phyloP scores from a whole-genome alignment of 2,329 filamentous ascomycete species.

The Neocucurbitaria cava region DNA sequence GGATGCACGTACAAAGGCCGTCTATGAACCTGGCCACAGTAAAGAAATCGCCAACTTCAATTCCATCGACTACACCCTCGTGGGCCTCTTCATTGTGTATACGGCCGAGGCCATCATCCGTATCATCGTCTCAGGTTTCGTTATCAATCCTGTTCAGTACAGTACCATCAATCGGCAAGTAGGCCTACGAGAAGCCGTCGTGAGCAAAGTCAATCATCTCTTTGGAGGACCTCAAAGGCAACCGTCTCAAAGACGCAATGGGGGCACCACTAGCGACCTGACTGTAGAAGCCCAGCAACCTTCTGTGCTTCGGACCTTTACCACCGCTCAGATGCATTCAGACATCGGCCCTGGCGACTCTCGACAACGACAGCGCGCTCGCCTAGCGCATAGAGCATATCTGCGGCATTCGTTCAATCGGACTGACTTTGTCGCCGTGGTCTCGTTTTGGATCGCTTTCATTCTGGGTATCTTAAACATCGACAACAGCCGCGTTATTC shows the following conservation, averaged over 20 bases:
- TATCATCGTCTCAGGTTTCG: slow-evolving; percentile 89
- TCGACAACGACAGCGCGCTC: slow-evolving; percentile 79
- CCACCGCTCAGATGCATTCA: slow-evolving; percentile 68
- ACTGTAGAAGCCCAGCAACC: slow-evolving; percentile 55
- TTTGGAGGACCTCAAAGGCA: slow-evolving; percentile 80
- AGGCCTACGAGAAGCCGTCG: slow-evolving; percentile 75
- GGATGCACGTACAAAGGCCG: slow-evolving; percentile 77
- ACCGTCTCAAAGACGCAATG: slow-evolving; percentile 66
- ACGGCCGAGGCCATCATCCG: slow-evolving; percentile 84
- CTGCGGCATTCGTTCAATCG: slow-evolving; percentile 95
- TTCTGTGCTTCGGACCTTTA: slow-evolving; percentile 78
- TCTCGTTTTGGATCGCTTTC: slow-evolving; percentile 96
- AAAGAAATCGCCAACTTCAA: slow-evolving; percentile 71
- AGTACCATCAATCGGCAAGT: slow-evolving; percentile 84
- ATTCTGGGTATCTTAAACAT: slow-evolving; percentile 72
- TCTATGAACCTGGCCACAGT: slow-evolving; percentile 54
- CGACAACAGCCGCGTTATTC: slow-evolving; percentile 75
- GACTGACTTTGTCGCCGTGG: slow-evolving; percentile 89
- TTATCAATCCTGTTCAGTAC: slow-evolving; percentile 90
- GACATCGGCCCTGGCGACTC: slow-evolving; percentile 63
- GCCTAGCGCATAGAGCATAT: slow-evolving; percentile 90
- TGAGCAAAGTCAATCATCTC: slow-evolving; percentile 76
- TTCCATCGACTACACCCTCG: slow-evolving; percentile 78
- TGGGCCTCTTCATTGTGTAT: slow-evolving; percentile 86
- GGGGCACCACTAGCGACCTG: slow-evolving; percentile 39